Evolutionary conservation across 306 rosid species (phyloP), one percentile per base, ranked within the genome.

Genomic region (Ormosia semicastrata): DNA sequence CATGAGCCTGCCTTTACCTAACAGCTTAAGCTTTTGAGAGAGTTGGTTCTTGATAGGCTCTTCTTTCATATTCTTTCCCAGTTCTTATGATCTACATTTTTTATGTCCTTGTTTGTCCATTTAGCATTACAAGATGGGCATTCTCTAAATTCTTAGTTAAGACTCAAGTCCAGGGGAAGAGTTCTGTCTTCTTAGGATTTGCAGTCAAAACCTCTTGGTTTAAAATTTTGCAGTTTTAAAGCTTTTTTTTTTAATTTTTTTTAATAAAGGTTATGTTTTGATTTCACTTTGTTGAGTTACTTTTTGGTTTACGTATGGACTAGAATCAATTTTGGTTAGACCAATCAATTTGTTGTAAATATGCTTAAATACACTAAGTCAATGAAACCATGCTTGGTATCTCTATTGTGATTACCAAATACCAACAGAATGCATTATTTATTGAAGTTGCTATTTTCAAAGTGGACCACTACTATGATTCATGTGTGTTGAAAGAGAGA

Each of bases 11-110:
- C 24, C 24, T 24, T 24, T 1, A 24, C 24, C 24, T 24, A 24
- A 24, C 24, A 24, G 24, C 1, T 24, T 24, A 24, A 24, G 24
- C 24, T 24, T 24, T 24, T 24, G 24, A 1, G 24, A 24, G 24
- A 24, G 24, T 24, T 24, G 24, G 24, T 24, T 24, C 24, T 24
- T 24, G 24, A 24, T 1, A 24, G 1, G 1, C 24, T 24, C 24
- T 58, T 71, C 66, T 36, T 40, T 79, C 53, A 9, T 79, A 58
- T 73, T 67, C 57, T 69, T 66, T 50, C 44, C 39, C 15, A 3
- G 32, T 65, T 73, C 62, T 70, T 78, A 57, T 71, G 52, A 34
- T 73, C 41, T 71, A 71, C 62, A 15, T 70, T 66, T 72, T 40
- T 8, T 11, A 66, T 72, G 53, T 71, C 24, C 57, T 77, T 32